A percentile compares a stretch with the other conserved stretches of the same genome.
Conservation (phyloP, 805 yeast species). For the Ogataea paradorogensis region DNA sequence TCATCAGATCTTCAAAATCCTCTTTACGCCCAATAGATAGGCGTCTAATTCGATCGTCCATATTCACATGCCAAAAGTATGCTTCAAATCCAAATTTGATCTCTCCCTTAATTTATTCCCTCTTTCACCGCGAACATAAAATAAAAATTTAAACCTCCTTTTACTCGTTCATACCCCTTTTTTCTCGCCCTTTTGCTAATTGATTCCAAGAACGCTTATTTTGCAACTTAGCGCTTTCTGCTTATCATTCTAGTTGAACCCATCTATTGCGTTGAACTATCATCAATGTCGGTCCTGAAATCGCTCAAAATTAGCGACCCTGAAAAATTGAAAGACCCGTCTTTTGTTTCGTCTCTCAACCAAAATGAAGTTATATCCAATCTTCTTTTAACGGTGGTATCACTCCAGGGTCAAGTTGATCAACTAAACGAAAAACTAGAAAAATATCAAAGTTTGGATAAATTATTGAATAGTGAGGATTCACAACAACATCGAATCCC, state of each 20-base stretch:
- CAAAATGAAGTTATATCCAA: constrained; percentile 24
- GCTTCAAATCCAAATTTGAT: neutral
- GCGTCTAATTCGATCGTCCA: too few relatives aligned
- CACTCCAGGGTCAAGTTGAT: constrained; percentile 21
- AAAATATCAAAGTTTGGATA: constrained; percentile 21
- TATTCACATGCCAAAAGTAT: too few relatives aligned
- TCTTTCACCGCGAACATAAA: constrained; percentile 7
- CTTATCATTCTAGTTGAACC: too few relatives aligned
- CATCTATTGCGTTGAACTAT: neutral
- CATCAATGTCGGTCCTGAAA: constrained; percentile 21
- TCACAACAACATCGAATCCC: constrained; percentile 2
- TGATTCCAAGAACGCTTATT: neutral
- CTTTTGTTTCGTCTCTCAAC: constrained; percentile 18
- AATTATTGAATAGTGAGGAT: constrained; percentile 20
- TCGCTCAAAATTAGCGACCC: constrained; percentile 22
- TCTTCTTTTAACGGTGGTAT: constrained; percentile 17
- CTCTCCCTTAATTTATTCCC: neutral
- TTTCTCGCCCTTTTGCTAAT: constrained; percentile 7
- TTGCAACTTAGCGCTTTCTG: neutral
- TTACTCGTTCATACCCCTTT: constrained; percentile 10
- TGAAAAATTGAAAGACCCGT: constrained; percentile 19
- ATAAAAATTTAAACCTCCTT: constrained; percentile 11
- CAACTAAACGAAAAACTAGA: constrained; percentile 16
- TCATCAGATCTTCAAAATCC: too few relatives aligned
- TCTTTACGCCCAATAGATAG: too few relatives aligned